Conservation (phyloP, 129 eudicot species). For the Heracleum sosnowskyi region DNA sequence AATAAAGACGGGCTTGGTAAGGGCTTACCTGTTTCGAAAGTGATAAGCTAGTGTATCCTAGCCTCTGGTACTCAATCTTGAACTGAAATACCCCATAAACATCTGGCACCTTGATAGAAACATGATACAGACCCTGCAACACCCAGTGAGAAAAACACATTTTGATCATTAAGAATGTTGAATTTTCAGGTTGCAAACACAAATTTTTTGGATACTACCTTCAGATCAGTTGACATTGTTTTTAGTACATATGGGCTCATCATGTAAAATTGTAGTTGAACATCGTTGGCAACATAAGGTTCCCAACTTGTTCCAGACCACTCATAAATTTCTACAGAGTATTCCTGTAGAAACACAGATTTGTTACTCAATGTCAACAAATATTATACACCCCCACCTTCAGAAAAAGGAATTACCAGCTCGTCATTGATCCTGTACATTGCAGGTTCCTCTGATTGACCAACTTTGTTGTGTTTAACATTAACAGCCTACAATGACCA, state of each 20-base stretch:
- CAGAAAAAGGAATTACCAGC: slow-evolving; percentile 39
- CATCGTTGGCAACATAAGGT: slow-evolving; percentile 85
- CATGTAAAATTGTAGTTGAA: slow-evolving; percentile 95
- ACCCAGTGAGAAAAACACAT: not conserved
- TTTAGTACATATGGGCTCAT: slow-evolving; percentile 95
- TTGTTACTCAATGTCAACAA: not conserved
- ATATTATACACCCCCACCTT: not conserved
- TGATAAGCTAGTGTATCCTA: slow-evolving; percentile 69
- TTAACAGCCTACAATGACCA: slow-evolving; percentile 63
- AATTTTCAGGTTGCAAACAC: not conserved
- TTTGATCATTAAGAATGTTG: not conserved
- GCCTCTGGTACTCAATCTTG: slow-evolving; percentile 92
- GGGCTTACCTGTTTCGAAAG: slow-evolving; percentile 40
- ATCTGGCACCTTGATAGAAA: slow-evolving; percentile 91
- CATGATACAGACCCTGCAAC: slow-evolving; percentile 63
- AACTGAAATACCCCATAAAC: slow-evolving; percentile 98
- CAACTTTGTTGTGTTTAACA: slow-evolving; percentile 82
- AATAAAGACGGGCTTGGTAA: slow-evolving; percentile 1
- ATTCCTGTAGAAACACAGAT: slow-evolving; percentile 47
- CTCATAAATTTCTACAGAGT: slow-evolving; percentile 72
- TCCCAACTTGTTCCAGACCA: slow-evolving; percentile 92
- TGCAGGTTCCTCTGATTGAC: slow-evolving; percentile 77
- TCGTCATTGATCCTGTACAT: slow-evolving; percentile 90
- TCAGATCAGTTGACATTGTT: slow-evolving; percentile 64
- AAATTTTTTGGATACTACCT: slow-evolving; percentile 36